Conservation (phyloP, 108 stramenopile species). For the Stephanodiscus minutulus region DNA sequence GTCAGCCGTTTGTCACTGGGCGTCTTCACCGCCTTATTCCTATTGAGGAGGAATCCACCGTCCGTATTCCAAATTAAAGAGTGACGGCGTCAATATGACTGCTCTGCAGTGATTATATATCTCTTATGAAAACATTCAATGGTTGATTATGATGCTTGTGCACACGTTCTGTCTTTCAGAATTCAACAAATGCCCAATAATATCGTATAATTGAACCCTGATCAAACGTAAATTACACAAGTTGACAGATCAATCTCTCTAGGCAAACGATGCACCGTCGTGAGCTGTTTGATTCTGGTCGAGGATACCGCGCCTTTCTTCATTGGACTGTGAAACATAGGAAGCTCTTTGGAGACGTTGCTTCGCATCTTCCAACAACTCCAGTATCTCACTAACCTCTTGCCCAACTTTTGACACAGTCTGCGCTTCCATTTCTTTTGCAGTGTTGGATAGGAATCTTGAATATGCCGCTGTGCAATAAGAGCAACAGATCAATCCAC, state of each 20-base stretch:
- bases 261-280: neutral
- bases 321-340: constrained; percentile 60
- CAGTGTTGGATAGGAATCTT: constrained; percentile 43
- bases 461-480: constrained; percentile 69
- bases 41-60: no score
- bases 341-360: constrained; percentile 56
- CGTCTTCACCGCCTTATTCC: no score
- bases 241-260: neutral
- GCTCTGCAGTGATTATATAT: no score
- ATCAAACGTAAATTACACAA: no score
- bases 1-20: no score
- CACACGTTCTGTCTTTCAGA: no score
- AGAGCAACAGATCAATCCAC: constrained; percentile 82
- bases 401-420: constrained; percentile 65
- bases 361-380: constrained; percentile 77
- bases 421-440: constrained; percentile 67
- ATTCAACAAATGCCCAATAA: no score
- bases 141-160: no score
- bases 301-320: constrained; percentile 49
- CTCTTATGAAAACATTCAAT: no score
- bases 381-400: constrained; percentile 70
- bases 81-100: no score
- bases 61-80: no score
- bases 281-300: constrained; percentile 24
- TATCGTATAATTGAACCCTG: no score